phyloP scores from a whole-genome alignment of 1,284 basidiomycete genomes.

The Irpex sp. region DNA sequence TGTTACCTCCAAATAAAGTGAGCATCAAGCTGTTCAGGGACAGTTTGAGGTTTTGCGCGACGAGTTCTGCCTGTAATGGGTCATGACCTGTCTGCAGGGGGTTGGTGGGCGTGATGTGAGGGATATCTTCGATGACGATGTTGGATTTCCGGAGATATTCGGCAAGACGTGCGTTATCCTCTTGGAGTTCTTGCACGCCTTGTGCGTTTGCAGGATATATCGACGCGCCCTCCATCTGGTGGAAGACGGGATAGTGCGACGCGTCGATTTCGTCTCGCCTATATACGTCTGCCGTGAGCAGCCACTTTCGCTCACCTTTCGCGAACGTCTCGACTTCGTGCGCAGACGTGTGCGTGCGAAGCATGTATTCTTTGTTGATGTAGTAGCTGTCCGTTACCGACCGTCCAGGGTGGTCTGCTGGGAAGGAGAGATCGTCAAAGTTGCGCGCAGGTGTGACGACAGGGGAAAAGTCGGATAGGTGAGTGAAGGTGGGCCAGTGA shows the following conservation, averaged over 20 bases:
- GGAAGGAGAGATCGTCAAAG: conserved; percentile 96
- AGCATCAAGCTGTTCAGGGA: conserved; percentile 89
- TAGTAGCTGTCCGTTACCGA: conserved; percentile 94
- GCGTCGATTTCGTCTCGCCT: conserved; percentile 97
- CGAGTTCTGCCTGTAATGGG: conserved; percentile 62
- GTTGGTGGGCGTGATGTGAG: conserved; percentile 71
- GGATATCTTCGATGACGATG: conserved; percentile 85
- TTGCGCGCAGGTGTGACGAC: conserved; percentile 91
- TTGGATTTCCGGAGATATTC: conserved; percentile 62
- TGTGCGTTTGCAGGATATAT: conserved; percentile 60
- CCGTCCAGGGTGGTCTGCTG: conserved; percentile 91
- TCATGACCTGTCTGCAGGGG: conserved; percentile 82
- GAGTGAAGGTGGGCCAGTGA: conserved; percentile 72
- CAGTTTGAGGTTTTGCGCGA: conserved; percentile 86
- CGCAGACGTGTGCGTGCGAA: conserved; percentile 96
- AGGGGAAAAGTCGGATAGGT: conserved; percentile 75
- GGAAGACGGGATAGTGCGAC: conserved; percentile 97
- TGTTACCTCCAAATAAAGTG: conserved; percentile 71
- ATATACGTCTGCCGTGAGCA: conserved; percentile 98
- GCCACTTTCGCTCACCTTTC: conserved; percentile 76
- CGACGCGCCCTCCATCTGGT: conserved; percentile 96
- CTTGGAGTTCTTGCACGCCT: conserved; percentile 56
- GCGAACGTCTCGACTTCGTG: conserved; percentile 95
- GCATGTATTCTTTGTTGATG: conserved; percentile 85
- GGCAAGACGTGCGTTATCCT: conserved; percentile 63